phyloP scores from a whole-genome alignment of 768 basidiomycete genomes.

The Panaeolus cyanescens region DNA sequence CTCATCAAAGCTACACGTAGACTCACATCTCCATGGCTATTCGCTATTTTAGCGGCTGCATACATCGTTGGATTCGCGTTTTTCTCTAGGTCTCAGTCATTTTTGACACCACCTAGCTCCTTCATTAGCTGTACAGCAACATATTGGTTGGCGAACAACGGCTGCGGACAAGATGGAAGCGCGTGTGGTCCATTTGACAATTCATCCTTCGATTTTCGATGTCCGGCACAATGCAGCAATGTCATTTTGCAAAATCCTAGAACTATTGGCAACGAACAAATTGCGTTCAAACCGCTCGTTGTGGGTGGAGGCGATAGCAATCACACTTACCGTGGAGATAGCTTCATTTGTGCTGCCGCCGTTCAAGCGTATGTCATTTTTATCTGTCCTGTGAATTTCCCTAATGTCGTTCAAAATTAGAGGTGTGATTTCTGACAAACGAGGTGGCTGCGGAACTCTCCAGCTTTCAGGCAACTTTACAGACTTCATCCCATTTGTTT shows the following conservation, averaged over 20 bases:
- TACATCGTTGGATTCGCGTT: slow-evolving; percentile 78
- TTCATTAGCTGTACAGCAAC: slow-evolving; percentile 70
- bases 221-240: slow-evolving; percentile 69
- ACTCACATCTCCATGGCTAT: slow-evolving; percentile 54
- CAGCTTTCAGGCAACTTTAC: slow-evolving; percentile 74
- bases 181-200: slow-evolving; percentile 66
- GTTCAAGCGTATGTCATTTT: slow-evolving; percentile 65
- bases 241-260: slow-evolving; percentile 74
- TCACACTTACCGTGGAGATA: slow-evolving; percentile 79
- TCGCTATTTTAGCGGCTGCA: slow-evolving; percentile 52
- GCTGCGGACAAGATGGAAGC: slow-evolving; percentile 73
- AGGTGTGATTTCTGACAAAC: slow-evolving; percentile 60
- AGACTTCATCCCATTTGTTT: slow-evolving; percentile 57
- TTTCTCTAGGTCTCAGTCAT: slow-evolving; percentile 72
- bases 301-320: slow-evolving; percentile 83
- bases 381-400: slow-evolving; percentile 9
- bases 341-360: slow-evolving; percentile 84
- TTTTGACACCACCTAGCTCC: slow-evolving; percentile 62
- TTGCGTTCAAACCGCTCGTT: slow-evolving; percentile 71
- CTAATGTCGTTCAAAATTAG: slow-evolving; percentile 34
- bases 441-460: slow-evolving; percentile 78
- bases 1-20: slow-evolving; percentile 52
- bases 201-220: slow-evolving; percentile 71
- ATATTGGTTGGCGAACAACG: slow-evolving; percentile 69
- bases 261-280: slow-evolving; percentile 66